These are phyloP conservation scores for Begonia peltatifolia DNA, from an alignment of 306 rosid genomes.

Conservation along the genomic window DNA sequence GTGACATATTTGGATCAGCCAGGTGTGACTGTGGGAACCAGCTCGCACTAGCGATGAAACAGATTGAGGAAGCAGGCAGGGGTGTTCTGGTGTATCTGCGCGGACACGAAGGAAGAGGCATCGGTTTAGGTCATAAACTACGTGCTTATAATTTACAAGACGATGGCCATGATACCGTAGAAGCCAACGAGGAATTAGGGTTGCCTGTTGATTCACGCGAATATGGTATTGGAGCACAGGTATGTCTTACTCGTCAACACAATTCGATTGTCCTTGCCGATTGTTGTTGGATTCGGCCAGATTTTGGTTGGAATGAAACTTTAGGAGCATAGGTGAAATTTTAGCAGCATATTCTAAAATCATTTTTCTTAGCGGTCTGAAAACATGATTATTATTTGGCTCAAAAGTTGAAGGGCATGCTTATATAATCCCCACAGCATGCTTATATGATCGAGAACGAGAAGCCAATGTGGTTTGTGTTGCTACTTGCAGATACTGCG, in stretches of 20 bases:
- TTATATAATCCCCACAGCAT: too few relatives aligned
- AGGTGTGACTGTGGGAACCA: conserved; percentile 95
- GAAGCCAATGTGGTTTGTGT: background rate
- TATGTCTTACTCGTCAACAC: conserved; percentile 4
- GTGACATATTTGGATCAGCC: conserved; percentile 93
- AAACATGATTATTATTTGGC: too few relatives aligned
- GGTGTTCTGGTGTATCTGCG: conserved; percentile 89
- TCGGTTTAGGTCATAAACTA: conserved; percentile 94
- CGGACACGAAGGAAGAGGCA: conserved; percentile 92
- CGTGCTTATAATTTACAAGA: conserved; percentile 87
- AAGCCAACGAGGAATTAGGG: conserved; percentile 92
- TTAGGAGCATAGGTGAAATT: too few relatives aligned
- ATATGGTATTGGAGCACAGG: conserved; percentile 97
- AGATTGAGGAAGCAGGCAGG: conserved; percentile 86
- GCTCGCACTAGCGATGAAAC: conserved; percentile 85
- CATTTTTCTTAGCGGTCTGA: too few relatives aligned
- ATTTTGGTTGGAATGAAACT: too few relatives aligned
- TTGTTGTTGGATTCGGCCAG: too few relatives aligned
- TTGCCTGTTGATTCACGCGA: conserved; percentile 96
- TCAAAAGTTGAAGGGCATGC: too few relatives aligned
- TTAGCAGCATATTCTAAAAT: too few relatives aligned
- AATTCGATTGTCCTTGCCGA: too few relatives aligned
- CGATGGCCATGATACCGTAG: conserved; percentile 72
- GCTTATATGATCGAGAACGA: too few relatives aligned
- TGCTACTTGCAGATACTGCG: conserved; percentile 37